Conservation (phyloP, 2,329 filamentous ascomycete genomes). For the Trichoderma koningiopsis region DNA sequence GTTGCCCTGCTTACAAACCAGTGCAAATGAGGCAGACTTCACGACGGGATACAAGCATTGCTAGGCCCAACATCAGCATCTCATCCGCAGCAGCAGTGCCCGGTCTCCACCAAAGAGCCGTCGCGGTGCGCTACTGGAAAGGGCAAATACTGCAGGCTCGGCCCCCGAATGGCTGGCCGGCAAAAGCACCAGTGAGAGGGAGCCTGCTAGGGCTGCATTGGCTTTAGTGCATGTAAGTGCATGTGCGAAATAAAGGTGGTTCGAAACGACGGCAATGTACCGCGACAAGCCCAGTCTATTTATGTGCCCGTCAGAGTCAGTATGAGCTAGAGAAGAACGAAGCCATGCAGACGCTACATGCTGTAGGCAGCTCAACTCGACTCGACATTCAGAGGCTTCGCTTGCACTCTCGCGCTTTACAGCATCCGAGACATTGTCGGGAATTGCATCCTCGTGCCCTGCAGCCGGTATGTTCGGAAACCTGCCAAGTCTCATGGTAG, state of each 20-base stretch:
- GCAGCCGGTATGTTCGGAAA: conserved; percentile 4
- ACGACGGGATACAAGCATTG: not conserved
- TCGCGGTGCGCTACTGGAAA: not conserved
- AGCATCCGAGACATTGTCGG: not conserved
- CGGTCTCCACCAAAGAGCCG: conserved; percentile 2
- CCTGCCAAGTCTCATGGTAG: not conserved
- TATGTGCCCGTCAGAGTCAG: not conserved
- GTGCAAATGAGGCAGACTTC: conserved; percentile 7
- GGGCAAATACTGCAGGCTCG: not conserved
- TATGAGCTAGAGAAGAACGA: not conserved
- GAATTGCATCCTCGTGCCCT: not conserved
- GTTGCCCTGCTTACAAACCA: conserved; percentile 12
- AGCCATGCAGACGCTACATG: not conserved
- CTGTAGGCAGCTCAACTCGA: not conserved
- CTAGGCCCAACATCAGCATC: not conserved
- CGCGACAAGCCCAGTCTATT: not conserved
- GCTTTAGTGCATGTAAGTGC: not conserved
- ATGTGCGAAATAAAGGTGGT: not conserved
- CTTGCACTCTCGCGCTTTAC: not conserved
- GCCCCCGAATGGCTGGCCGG: not conserved
- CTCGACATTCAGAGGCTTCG: not conserved
- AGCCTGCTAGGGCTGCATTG: not conserved
- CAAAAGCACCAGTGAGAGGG: not conserved
- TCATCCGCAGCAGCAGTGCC: conserved; percentile 15
- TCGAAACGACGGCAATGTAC: not conserved